phyloP scores from a whole-genome alignment of 116 monocot genomes.

The Posidonia oceanica region DNA sequence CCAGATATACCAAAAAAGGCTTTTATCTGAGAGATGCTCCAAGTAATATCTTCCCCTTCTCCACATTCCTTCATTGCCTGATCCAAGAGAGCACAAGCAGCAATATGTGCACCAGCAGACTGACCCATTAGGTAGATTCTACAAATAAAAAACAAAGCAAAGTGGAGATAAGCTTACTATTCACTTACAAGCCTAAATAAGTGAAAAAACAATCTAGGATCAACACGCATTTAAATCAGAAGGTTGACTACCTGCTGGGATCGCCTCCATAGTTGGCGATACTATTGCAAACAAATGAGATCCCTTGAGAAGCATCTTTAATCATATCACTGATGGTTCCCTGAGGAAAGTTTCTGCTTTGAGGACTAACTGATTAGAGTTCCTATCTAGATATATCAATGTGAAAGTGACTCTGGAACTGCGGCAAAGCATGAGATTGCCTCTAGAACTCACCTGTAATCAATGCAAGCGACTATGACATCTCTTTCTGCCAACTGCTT shows the following conservation, averaged over 20 bases:
- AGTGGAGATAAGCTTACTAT: neutral
- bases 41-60: constrained; percentile 51
- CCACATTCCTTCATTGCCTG: constrained; percentile 77
- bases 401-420: neutral
- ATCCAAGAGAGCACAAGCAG: constrained; percentile 71
- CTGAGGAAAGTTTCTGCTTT: constrained; percentile 93
- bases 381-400: neutral
- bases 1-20: constrained; percentile 88
- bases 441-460: constrained; percentile 54
- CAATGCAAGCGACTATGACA: constrained; percentile 91
- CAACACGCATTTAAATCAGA: neutral
- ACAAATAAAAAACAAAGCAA: constrained; percentile 3
- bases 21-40: constrained; percentile 91
- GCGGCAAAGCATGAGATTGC: neutral
- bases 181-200: neutral
- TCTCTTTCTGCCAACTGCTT: constrained; percentile 84
- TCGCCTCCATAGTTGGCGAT: constrained; percentile 77
- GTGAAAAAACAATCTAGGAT: neutral
- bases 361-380: neutral
- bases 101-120: constrained; percentile 97
- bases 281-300: constrained; percentile 85
- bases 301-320: constrained; percentile 80
- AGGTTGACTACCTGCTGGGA: constrained; percentile 43
- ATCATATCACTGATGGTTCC: constrained; percentile 97
- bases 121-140: constrained; percentile 95